These are phyloP conservation scores for Pestalotiopsis sp. DNA, from an alignment of 2,329 filamentous ascomycete genomes.

Conservation along the genomic window DNA sequence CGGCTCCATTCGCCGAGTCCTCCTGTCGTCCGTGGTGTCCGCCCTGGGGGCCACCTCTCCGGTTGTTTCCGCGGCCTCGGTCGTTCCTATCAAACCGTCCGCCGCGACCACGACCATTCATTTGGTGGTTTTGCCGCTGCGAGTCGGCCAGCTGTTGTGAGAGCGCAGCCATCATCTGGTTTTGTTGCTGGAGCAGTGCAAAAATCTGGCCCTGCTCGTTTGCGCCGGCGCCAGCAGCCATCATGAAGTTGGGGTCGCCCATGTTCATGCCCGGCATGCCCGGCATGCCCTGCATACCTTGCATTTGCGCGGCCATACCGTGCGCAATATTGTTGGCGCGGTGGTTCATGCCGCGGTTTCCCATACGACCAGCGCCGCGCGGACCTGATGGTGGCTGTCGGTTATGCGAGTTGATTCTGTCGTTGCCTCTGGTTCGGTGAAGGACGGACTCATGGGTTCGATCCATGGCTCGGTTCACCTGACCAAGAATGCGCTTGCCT, in stretches of 20 bases:
- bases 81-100: conserved; percentile 72
- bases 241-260: conserved; percentile 48
- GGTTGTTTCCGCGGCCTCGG: conserved; percentile 49
- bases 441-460: conserved; percentile 72
- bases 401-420: conserved; percentile 78
- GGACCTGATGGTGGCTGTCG: conserved; percentile 73
- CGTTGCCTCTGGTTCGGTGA: conserved; percentile 76
- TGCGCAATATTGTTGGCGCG: conserved; percentile 50
- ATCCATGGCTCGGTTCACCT: conserved; percentile 82
- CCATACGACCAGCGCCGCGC: conserved; percentile 46
- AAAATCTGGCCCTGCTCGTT: conserved; percentile 74
- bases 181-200: conserved; percentile 81
- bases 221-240: conserved; percentile 41
- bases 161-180: conserved; percentile 79
- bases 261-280: conserved; percentile 42
- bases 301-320: conserved; percentile 42
- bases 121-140: conserved; percentile 42
- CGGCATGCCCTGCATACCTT: conserved; percentile 37
- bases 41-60: conserved; percentile 44
- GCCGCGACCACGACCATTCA: conserved; percentile 43
- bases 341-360: conserved; percentile 49
- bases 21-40: conserved; percentile 32
- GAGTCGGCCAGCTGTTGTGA: conserved; percentile 62
- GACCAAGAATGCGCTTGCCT: conserved; percentile 81
- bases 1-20: conserved; percentile 34